Evolutionary conservation across 2,329 filamentous ascomycete genomes (phyloP).

Genomic region (Aureobasidium leucospermi): DNA sequence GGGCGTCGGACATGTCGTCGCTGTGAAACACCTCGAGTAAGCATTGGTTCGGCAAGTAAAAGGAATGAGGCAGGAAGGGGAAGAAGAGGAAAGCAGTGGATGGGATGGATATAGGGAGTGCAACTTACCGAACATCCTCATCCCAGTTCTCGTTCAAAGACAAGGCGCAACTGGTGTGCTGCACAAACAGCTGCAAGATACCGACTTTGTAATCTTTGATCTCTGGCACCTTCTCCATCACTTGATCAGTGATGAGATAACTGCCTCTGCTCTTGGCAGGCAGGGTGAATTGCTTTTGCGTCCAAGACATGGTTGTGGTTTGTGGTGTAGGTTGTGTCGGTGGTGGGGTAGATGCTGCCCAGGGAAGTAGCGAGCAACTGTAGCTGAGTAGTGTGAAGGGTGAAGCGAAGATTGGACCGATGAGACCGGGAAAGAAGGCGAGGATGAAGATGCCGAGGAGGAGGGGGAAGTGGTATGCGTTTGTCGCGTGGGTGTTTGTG

Average conservation of each 20-base stretch:
- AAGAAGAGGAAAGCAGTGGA: background rate
- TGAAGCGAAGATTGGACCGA: constrained; percentile 33
- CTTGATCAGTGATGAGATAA: constrained; percentile 79
- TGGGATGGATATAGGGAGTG: too few species aligned
- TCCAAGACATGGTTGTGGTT: constrained; percentile 52
- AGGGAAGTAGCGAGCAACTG: constrained; percentile 19
- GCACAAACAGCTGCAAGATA: constrained; percentile 81
- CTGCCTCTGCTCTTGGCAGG: constrained; percentile 70
- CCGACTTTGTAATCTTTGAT: constrained; percentile 77
- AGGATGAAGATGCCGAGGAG: constrained; percentile 43
- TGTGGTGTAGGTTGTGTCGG: constrained; percentile 18
- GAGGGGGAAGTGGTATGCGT: constrained; percentile 28
- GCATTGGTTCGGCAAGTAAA: background rate
- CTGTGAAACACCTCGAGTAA: background rate
- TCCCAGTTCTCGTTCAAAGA: constrained; percentile 91
- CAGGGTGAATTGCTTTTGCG: constrained; percentile 77
- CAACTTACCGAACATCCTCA: constrained; percentile 59
- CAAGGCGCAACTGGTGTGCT: constrained; percentile 89
- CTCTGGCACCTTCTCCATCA: constrained; percentile 67
- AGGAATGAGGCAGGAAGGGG: background rate
- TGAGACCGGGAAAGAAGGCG: constrained; percentile 43
- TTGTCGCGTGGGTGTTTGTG: constrained; percentile 24
- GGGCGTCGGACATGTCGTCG: constrained; percentile 84
- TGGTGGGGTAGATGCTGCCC: constrained; percentile 23
- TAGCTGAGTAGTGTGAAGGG: constrained; percentile 22